A percentile compares a stretch with the other conserved stretches of the same genome.
Evolutionary conservation across 331 rosid genomes (phyloP).

Genomic region (Malus hybrid): DNA sequence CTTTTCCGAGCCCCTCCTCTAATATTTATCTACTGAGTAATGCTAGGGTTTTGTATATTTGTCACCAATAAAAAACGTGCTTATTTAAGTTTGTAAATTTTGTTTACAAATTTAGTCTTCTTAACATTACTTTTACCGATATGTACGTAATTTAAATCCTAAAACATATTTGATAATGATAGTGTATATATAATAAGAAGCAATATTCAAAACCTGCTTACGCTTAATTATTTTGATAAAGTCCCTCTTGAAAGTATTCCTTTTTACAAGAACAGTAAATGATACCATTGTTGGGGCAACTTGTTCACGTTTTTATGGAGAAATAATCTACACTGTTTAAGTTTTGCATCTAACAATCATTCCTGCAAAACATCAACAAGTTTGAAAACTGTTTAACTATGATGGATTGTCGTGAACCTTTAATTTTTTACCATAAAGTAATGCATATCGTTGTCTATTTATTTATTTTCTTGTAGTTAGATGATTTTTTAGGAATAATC

Average conservation of each 20-base stretch:
- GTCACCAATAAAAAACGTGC: no score
- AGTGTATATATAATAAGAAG: not conserved
- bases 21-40: no score
- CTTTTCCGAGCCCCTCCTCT: not conserved
- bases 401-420: not conserved
- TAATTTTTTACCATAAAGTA: no score
- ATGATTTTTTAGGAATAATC: not conserved
- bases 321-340: not conserved
- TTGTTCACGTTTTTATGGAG: not conserved
- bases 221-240: not conserved
- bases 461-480: not conserved
- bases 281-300: not conserved
- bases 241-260: not conserved
- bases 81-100: no score
- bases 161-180: constrained; percentile 16
- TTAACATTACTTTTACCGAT: no score
- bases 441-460: no score
- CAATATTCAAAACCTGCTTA: not conserved
- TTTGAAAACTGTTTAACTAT: not conserved
- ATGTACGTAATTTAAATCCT: not conserved
- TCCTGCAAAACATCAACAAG: not conserved
- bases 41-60: no score
- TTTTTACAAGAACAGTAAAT: not conserved
- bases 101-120: not conserved
- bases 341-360: not conserved